Base-by-base conservation (phyloP, 208 protist species). In the Acanthamoeba quina region DNA sequence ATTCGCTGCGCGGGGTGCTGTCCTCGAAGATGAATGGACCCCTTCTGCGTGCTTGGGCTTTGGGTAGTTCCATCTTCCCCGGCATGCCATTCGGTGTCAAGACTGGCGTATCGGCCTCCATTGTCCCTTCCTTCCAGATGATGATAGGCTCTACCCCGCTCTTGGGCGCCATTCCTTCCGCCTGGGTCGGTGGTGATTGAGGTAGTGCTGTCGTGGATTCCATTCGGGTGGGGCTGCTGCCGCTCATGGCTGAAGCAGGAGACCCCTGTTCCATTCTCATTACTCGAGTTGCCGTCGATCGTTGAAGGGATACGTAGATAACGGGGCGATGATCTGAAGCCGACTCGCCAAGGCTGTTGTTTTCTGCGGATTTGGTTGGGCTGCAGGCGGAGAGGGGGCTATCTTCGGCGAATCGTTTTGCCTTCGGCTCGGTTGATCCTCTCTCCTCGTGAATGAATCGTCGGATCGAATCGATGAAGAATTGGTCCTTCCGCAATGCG, bases 221-320 rank as follows among this genome's bases (percentile, higher is more conserved):
- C 17, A 52, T 31, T 21, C 41, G 72, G 37, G 72, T 44, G 44
- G 72, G 72, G 72, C 72, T 60, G 54, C 54, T 82, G 72, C 72
- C 34, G 44, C 72, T 54, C 64, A 15, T 72, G 72, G 72, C 31
- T 44, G 72, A 82, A 52, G 41, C 72, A 82, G 72, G 72, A 21
- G 72, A 82, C 37, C 72, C 72, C 72, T 82, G 72, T 82, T 82
- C 72, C 72, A 82, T 82, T 82, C 72, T 82, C 72, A 82, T 82
- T 52, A 82, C 72, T 44, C 31, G 29, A 21, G 15, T 29, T 10
- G 29, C 31, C 11, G 15, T 29, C 24, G 17, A 31, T 29, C 72
- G 41, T 34, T 72, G 24, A 72, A 72, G 64, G 64, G 64, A 15
- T 72, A 19, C 24, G 24, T 72, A 37, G 29, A 72, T 37, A 72